These are phyloP conservation scores for Dioszegia aurantiaca DNA, from an alignment of 768 basidiomycete genomes.

Conservation along the genomic window DNA sequence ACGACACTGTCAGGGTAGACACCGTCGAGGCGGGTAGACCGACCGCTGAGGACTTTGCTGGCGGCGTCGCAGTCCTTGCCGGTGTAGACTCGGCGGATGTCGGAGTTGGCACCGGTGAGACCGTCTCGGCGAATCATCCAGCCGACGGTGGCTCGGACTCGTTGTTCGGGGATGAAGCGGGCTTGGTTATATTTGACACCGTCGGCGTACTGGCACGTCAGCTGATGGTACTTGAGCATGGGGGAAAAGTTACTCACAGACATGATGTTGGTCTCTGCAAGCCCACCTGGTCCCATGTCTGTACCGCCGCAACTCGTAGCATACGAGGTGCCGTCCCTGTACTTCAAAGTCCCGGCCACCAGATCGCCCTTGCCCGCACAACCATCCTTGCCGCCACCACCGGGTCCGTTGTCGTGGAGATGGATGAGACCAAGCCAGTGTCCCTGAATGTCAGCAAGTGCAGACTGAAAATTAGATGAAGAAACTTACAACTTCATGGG, in stretches of 20 bases:
- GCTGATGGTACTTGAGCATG: background rate
- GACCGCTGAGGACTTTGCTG: background rate
- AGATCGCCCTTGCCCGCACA: background rate
- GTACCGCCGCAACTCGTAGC: background rate
- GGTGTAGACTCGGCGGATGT: conserved; percentile 4
- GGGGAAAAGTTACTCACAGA: background rate
- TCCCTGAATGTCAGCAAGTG: conserved; percentile 4
- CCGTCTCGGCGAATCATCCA: background rate
- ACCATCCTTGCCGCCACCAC: background rate
- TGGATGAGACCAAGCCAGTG: conserved; percentile 12
- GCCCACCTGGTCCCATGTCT: background rate
- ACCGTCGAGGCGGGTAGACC: too few species aligned
- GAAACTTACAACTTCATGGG: conserved; percentile 12
- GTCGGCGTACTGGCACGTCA: background rate
- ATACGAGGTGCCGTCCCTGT: background rate
- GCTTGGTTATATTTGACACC: background rate
- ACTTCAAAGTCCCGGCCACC: background rate
- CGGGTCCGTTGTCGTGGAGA: conserved; percentile 4
- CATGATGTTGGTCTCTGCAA: background rate
- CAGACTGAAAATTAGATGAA: background rate
- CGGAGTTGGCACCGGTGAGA: background rate
- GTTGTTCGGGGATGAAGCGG: background rate
- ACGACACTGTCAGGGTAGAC: too few species aligned
- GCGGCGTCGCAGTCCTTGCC: background rate
- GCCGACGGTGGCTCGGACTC: background rate